Base-by-base conservation (phyloP, 495 filamentous ascomycete genomes). In the Jackrogersella minutella region DNA sequence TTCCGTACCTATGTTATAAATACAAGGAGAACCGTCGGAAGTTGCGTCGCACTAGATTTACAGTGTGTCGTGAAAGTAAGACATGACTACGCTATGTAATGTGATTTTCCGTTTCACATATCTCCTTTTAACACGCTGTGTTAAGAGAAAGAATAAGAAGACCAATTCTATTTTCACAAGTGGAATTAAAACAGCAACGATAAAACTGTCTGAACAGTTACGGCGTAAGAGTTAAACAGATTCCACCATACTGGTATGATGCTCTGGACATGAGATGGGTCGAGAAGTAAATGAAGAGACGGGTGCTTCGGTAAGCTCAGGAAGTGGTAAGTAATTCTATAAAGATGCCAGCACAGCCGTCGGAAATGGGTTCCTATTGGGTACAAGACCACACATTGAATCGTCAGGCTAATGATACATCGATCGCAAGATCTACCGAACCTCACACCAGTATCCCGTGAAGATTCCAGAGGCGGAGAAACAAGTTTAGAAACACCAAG, bases 271-370 rank as follows among this genome's bases (percentile, higher is more conserved):
- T 41, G 54, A 50, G 9, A 70, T 70, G 67, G 62, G 58, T 6
- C 46, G 58, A 47, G 52, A 62, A 39, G 49, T 40, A 40, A 31
- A 21, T 22, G 52, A 55, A 13, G 49, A 58, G 22, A 33, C 37
- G 30, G 40, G 47, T 19, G 21, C 39, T 8, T 51, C 63, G 5
- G 21, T 50, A 6, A 43, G 43, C 16, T 62, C 62, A 6, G 62
- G 53, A 50, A 66, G 55, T 43, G 67, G 67, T 70, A 26, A 66
- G 62, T 34, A 10, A 22, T 37, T 31, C 30, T 30, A n/a, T n/a
- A 13, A 2, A 4, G 2, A 47, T 14, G 5, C 11, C 3, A 2
- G 3, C 43, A 28, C 3, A 8, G 8, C n/a, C 41, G n/a, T n/a
- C n/a, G n/a, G n/a, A n/a, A n/a, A n/a, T n/a, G n/a, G n/a, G n/a